Base-by-base conservation (phyloP, 129 eudicot genomes). In the Helianthus tuberosus region DNA sequence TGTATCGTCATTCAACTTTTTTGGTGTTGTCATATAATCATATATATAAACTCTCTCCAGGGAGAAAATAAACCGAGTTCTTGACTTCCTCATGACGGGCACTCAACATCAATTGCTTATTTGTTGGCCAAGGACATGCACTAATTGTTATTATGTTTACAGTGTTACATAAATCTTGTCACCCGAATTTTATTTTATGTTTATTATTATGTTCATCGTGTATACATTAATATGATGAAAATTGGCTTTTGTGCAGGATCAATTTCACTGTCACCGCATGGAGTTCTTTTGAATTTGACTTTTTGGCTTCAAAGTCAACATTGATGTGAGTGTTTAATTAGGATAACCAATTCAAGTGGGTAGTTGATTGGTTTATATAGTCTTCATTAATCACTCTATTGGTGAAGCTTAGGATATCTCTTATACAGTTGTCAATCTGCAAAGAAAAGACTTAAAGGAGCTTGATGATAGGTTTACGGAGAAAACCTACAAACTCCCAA, bases 31-130 rank as follows among this genome's bases (percentile, higher is more conserved):
- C 27, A 20, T 20, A 20, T 20, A 20, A 20, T 20, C 23, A 20
- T 20, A 55, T 76, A 44, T 36, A 23, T 76, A 39, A 49, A 68
- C 13, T 27, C 68, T 15, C 55, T 78, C 35, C 89, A 91, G 97
- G 76, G 80, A 73, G 77, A 91, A 91, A 54, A 82, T 91, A 68
- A 73, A 82, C 32, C 60, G 73, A 27, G 80, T 88, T 66, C 75
- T 88, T 64, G 90, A 92, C 80, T 89, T 85, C 85, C 89, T 92
- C 39, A 57, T 89, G 79, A 86, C 80, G 52, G 55, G 80, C 75
- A 71, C 69, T 47, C 73, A 72, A 60, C 66, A 84, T 14, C 86
- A 83, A 52, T 75, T 92, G 77, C 80, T 84, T 60, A 87, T 92
- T 69, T 86, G 87, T 78, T 92, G 98, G 98, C 94, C 89, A 76